A percentile compares a stretch with the other conserved stretches of the same genome.
These are phyloP conservation scores for Aureobasidium sp. DNA, from an alignment of 2,329 filamentous ascomycete species.

Conservation along the genomic window DNA sequence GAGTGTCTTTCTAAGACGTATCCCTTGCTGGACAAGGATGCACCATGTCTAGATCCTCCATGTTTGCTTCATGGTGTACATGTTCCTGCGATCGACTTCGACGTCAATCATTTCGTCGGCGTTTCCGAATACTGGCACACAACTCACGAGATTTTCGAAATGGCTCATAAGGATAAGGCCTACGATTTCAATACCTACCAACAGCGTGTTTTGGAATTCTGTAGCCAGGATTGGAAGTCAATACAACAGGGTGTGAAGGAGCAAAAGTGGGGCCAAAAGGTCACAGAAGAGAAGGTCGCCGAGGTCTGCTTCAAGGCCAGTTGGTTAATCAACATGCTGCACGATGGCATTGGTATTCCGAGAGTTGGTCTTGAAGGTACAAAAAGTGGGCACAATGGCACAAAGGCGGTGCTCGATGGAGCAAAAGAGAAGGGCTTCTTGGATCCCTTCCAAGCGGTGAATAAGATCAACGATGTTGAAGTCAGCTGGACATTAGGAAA, in stretches of 20 bases:
- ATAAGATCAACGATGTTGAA: constrained; percentile 86
- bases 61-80: constrained; percentile 88
- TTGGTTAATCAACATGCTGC: constrained; percentile 94
- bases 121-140: constrained; percentile 99
- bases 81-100: constrained; percentile 91
- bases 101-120: constrained; percentile 94
- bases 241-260: constrained; percentile 61
- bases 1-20: constrained; percentile 77
- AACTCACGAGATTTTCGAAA: constrained; percentile 85
- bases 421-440: constrained; percentile 69
- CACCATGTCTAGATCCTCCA: constrained; percentile 71
- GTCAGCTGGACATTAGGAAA: constrained; percentile 97
- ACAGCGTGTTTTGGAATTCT: constrained; percentile 75
- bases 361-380: constrained; percentile 60
- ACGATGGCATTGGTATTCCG: constrained; percentile 92
- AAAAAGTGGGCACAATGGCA: constrained; percentile 59
- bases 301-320: constrained; percentile 97
- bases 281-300: constrained; percentile 64
- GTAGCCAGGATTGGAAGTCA: constrained; percentile 70
- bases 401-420: constrained; percentile 60
- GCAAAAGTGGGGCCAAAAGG: constrained; percentile 67
- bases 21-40: constrained; percentile 83
- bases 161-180: constrained; percentile 65
- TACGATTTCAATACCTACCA: constrained; percentile 93
- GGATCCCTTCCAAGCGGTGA: constrained; percentile 83